Base-by-base conservation (phyloP, 2,329 filamentous ascomycete genomes). In the Pseudogymnoascus verrucosus region DNA sequence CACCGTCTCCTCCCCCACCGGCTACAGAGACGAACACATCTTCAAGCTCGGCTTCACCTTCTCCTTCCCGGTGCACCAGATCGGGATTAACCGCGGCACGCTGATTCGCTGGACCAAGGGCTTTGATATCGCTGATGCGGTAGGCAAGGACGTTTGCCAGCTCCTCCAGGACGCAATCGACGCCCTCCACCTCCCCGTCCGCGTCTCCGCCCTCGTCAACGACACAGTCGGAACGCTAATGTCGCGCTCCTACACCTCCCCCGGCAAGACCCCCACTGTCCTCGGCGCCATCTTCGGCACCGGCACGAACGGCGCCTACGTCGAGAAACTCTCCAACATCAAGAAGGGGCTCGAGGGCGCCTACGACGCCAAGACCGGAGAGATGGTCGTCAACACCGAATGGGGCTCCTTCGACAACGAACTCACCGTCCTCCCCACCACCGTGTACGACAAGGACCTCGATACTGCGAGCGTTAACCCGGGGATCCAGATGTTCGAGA, bases 341-440 rank as follows among this genome's bases (percentile, higher is more conserved):
- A 91, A 87, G 73, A 99, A 98, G 80, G 78, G 84, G 12, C 78
- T 89, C 64, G 78, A 81, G 65, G 86, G 86, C 68, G 80, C 88
- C 3, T 95, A 90, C 70, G 91, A 97, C 76, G 26, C 26, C 4
- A 81, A 81, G 60, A 96, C 92, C 0, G 92, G 93, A 61, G 86
- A 96, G 70, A 99, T 99, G 95, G 91, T 99, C 65, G 84, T 99
- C 78, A 99, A 99, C 78, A 93, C 90, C 0, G 95, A 99, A 78
- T 99, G 95, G 95, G 95, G 95, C 67, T 96, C 91, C 64, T 99
- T 99, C 72, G 95, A 99, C 77, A 98, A 98, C 78, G 85, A 89
- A 70, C 85, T 98, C 68, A 90, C 88, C 69, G 89, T 96, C 21
- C 82, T 99, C 42, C 95, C 93, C 51, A 89, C 86, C 71, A 98